Conservation (phyloP, 2,329 filamentous ascomycete species). For the Cordyceps cicadae region DNA sequence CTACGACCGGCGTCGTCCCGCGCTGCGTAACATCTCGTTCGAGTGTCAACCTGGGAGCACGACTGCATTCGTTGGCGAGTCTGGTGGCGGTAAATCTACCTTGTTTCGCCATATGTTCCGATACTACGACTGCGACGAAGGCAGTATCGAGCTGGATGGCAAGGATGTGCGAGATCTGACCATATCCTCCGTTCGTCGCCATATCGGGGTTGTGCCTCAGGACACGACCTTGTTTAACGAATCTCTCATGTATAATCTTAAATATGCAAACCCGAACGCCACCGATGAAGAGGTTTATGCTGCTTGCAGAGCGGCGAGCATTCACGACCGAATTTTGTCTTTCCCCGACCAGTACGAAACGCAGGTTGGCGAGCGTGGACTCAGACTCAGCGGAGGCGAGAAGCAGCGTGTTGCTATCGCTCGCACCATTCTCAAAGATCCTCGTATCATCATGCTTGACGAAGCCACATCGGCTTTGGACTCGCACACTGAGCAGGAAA, state of each 20-base stretch:
- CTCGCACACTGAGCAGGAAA: conserved; percentile 86
- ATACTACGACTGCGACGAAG: conserved; percentile 81
- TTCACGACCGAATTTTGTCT: conserved; percentile 82
- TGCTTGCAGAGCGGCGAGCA: conserved; percentile 79
- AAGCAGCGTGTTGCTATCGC: conserved; percentile 92
- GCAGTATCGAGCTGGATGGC: conserved; percentile 77
- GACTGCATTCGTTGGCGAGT: conserved; percentile 92
- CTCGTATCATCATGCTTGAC: conserved; percentile 84
- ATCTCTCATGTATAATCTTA: conserved; percentile 87
- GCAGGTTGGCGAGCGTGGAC: conserved; percentile 82
- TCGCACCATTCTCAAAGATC: conserved; percentile 84
- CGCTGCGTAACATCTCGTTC: conserved; percentile 76
- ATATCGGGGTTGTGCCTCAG: conserved; percentile 94
- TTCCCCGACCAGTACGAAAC: conserved; percentile 86
- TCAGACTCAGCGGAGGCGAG: conserved; percentile 81
- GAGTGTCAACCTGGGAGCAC: conserved; percentile 83
- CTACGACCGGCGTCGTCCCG: conserved; percentile 80
- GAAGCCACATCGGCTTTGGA: conserved; percentile 89
- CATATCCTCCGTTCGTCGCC: conserved; percentile 83
- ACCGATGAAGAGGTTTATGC: conserved; percentile 74
- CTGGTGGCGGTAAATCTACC: conserved; percentile 93
- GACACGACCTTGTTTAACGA: conserved; percentile 96
- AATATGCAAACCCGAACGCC: conserved; percentile 75
- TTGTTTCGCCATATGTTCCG: conserved; percentile 93
- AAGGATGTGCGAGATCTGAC: conserved; percentile 77